A percentile compares a stretch with the other conserved stretches of the same genome.
Conservation (phyloP, 2,329 filamentous ascomycete species). For the Bipolaris gigantea region DNA sequence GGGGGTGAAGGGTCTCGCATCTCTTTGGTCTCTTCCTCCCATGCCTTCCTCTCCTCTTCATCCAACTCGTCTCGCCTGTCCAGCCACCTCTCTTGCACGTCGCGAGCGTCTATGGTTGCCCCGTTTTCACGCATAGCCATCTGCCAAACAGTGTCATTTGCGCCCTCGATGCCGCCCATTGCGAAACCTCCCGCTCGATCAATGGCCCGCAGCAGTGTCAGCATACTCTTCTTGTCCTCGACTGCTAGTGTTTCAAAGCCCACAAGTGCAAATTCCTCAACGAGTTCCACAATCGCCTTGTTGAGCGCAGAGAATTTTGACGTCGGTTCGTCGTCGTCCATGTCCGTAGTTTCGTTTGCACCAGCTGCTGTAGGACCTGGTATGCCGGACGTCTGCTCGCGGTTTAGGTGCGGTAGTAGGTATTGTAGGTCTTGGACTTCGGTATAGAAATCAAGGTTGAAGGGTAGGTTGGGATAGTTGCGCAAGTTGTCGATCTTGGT, state of each 20-base stretch:
- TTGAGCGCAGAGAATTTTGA: slow-evolving; percentile 82
- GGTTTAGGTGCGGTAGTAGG: slow-evolving; percentile 76
- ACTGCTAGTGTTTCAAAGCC: slow-evolving; percentile 92
- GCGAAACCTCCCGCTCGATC: slow-evolving; percentile 92
- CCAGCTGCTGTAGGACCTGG: slow-evolving; percentile 31
- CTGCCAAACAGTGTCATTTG: slow-evolving; percentile 97
- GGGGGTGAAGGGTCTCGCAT: slow-evolving; percentile 26
- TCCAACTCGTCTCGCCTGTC: slow-evolving; percentile 89
- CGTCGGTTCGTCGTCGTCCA: slow-evolving; percentile 39
- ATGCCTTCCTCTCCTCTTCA: slow-evolving; percentile 71
- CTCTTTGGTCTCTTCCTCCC: slow-evolving; percentile 71
- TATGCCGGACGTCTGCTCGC: slow-evolving; percentile 60
- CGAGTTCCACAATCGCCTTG: slow-evolving; percentile 79
- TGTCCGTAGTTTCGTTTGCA: slow-evolving; percentile 51
- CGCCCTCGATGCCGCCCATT: slow-evolving; percentile 86
- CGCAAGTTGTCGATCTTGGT: slow-evolving; percentile 96
- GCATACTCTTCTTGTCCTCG: slow-evolving; percentile 97
- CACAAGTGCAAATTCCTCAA: slow-evolving; percentile 88
- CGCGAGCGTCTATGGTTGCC: slow-evolving; percentile 75
- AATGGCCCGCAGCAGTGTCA: slow-evolving; percentile 83
- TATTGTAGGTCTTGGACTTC: slow-evolving; percentile 93
- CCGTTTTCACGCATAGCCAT: slow-evolving; percentile 79
- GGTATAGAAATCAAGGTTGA: slow-evolving; percentile 96
- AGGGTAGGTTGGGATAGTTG: slow-evolving; percentile 81
- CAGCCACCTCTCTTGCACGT: slow-evolving; percentile 95